Evolutionary conservation across 169 alveolate genomes (phyloP).

Genomic region (Eimeria necatrix): DNA sequence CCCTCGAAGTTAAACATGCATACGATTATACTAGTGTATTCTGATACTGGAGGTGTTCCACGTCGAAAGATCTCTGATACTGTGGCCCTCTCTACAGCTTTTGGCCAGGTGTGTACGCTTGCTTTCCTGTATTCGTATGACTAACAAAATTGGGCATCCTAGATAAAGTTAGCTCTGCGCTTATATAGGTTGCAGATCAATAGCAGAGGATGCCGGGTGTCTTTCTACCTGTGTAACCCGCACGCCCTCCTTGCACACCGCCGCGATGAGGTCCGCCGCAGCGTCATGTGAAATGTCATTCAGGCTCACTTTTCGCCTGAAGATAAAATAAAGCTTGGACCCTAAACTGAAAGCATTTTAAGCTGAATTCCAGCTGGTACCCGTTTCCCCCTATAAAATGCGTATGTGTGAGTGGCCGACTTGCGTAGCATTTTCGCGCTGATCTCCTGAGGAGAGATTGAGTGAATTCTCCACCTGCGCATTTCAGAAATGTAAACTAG

Average conservation of each 20-base stretch:
- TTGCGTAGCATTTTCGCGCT: conserved; percentile 92
- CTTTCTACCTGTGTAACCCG: conserved; percentile 22
- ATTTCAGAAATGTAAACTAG: too few relatives aligned
- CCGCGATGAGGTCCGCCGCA: conserved; percentile 90
- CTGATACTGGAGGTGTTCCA: too few relatives aligned
- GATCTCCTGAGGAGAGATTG: conserved; percentile 90
- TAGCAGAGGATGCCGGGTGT: not conserved
- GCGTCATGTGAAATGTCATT: conserved; percentile 95
- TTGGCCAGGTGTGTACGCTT: too few relatives aligned
- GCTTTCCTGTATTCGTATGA: too few relatives aligned
- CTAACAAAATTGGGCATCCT: too few relatives aligned
- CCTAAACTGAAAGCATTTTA: too few relatives aligned
- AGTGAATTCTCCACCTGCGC: conserved; percentile 82
- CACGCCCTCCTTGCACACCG: conserved; percentile 81
- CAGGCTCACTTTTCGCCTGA: conserved; percentile 91
- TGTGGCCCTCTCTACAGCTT: too few relatives aligned
- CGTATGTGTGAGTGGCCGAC: conserved; percentile 76
- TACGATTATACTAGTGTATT: too few relatives aligned
- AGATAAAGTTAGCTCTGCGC: too few relatives aligned
- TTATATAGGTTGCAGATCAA: too few relatives aligned
- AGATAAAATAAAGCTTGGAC: not conserved
- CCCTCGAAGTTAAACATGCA: too few relatives aligned
- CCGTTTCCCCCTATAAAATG: not conserved
- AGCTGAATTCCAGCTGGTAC: not conserved
- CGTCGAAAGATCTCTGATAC: too few relatives aligned